Conservation (phyloP, 2,329 filamentous ascomycete genomes). For the Fusarium nurragi region DNA sequence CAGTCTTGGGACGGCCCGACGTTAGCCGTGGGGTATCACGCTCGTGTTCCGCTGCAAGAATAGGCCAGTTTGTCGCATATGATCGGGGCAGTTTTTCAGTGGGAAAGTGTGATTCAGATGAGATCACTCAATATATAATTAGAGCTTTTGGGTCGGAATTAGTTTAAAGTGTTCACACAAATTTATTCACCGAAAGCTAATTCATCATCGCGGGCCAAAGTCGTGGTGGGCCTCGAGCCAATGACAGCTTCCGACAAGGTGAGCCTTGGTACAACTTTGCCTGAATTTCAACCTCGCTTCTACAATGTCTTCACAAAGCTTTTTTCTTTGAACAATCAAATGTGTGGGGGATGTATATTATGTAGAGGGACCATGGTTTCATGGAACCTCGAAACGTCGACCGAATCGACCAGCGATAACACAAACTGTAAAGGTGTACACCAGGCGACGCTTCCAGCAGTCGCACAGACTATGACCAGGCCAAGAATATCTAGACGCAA, state of each 20-base stretch:
- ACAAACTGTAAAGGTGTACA: constrained; percentile 43
- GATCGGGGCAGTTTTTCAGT: neutral
- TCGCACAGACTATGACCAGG: constrained; percentile 44
- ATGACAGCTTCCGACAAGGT: neutral
- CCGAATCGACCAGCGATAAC: constrained; percentile 35
- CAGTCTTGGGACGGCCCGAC: constrained; percentile 41
- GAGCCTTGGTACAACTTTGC: neutral
- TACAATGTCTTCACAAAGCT: neutral
- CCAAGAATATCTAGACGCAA: constrained; percentile 56
- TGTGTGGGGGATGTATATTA: constrained; percentile 35
- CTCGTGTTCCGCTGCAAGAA: constrained; percentile 38
- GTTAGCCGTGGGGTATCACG: constrained; percentile 41
- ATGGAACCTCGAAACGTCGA: constrained; percentile 28
- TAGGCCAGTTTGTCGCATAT: constrained; percentile 15
- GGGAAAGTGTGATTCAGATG: neutral
- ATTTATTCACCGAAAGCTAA: constrained; percentile 12
- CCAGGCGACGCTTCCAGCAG: constrained; percentile 42
- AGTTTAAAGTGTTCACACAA: constrained; percentile 1
- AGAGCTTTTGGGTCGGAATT: neutral
- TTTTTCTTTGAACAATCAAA: neutral
- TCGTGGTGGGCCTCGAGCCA: constrained; percentile 1
- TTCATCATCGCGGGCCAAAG: constrained; percentile 15
- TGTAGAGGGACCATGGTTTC: constrained; percentile 24
- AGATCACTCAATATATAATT: neutral
- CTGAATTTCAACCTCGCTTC: neutral